Base-by-base conservation (phyloP, 2,329 filamentous ascomycete genomes). In the Pseudogymnoascus sp. region DNA sequence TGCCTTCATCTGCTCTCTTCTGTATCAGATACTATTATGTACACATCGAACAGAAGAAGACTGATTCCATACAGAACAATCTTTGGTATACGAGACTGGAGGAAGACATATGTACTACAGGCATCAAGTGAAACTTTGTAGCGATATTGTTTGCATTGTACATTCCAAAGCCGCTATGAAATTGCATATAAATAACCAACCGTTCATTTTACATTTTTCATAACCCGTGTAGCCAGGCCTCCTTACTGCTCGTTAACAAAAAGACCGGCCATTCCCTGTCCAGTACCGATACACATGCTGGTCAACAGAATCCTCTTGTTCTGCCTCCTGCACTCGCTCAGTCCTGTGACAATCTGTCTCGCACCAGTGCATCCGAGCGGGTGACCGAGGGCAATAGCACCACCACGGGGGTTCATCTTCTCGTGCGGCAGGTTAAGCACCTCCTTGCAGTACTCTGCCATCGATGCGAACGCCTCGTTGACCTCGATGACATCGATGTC, bases 381-480 rank as follows among this genome's bases (percentile, higher is more conserved):
- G 73, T 94, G 89, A 58, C 89, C 89, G 0, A 94, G 79, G 2
- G 89, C 89, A 70, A 94, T 92, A 65, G 89, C 89, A 64, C 89
- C 89, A 66, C 89, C 89, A 62, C 88, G 80, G 23, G 86, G 81
- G 76, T 94, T 94, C 80, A 94, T 82, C 82, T 91, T 92, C 68
- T 80, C 74, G 74, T 81, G 82, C 70, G 89, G 85, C 57, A 92
- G 76, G 65, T 82, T 82, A 57, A 94, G 79, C 65, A 77, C 83
- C 68, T 90, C 80, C 60, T 88, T 76, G 76, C 91, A 96, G 82
- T 96, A 97, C 28, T 96, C 92, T 1, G 90, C 92, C 94, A 97
- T 97, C 58, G 89, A 94, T 19, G 92, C 92, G 70, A 99, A 99
- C 1, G 94, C 94, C 81, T 99, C 94, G 78, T 99, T 99, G 71